Percentiles rank a stretch among this genome's conserved stretches.
phyloP scores from a whole-genome alignment of 192 early-diverging fungal species.

The Gryganskiella cystojenkinii region DNA sequence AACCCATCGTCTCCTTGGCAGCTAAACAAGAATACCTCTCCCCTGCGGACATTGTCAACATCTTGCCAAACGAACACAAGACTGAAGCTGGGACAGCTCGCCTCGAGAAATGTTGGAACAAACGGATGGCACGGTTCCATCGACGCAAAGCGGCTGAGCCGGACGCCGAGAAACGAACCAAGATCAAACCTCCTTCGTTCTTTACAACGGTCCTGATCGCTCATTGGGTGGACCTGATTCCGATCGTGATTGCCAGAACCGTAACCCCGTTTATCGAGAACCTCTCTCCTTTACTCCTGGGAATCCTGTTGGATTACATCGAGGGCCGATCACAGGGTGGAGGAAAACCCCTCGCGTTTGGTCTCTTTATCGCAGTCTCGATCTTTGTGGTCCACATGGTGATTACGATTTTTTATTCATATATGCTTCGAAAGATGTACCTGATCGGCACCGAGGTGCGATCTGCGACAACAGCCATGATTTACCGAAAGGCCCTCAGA shows the following conservation, averaged over 20 bases:
- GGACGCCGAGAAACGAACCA: not conserved
- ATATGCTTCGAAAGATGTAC: not conserved
- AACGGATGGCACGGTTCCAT: conserved; percentile 1
- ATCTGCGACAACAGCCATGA: conserved; percentile 29
- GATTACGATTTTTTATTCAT: not conserved
- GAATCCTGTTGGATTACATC: conserved; percentile 30
- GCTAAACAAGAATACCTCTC: conserved; percentile 22
- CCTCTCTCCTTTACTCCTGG: conserved; percentile 20
- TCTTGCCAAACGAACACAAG: conserved; percentile 22
- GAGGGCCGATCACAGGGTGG: not conserved
- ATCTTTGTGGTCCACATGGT: not conserved
- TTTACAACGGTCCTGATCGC: conserved; percentile 17
- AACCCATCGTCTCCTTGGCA: conserved; percentile 38
- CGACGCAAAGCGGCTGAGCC: not conserved
- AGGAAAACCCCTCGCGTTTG: not conserved
- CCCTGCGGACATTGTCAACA: conserved; percentile 28
- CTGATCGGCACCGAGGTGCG: conserved; percentile 8
- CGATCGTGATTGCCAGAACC: conserved; percentile 9
- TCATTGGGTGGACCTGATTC: conserved; percentile 13
- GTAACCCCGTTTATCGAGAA: conserved; percentile 15
- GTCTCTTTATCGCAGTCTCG: not conserved
- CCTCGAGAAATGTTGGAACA: conserved; percentile 13
- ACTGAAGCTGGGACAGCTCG: conserved; percentile 14
- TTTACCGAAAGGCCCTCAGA: conserved; percentile 51
- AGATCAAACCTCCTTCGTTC: conserved; percentile 24